These are phyloP conservation scores for Nicotiana rustica DNA, from an alignment of 305 asterid genomes.

Conservation along the genomic window DNA sequence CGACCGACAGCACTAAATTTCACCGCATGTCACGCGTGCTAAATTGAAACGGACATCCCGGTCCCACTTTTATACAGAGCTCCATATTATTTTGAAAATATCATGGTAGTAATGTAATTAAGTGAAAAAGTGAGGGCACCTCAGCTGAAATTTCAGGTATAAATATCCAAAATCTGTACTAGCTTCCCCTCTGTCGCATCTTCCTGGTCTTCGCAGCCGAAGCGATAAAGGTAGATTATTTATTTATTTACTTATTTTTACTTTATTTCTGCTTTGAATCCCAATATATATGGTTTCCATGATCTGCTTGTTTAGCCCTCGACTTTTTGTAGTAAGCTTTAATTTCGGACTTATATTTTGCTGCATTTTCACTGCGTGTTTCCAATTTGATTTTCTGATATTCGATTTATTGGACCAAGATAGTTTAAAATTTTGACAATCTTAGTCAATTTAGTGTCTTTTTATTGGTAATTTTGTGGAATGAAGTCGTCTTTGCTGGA, in stretches of 20 bases:
- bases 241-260: not conserved
- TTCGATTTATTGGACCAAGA: not conserved
- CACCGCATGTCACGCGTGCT: constrained; percentile 24
- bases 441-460: not conserved
- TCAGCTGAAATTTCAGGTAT: not conserved
- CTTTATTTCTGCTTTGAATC: constrained; percentile 11
- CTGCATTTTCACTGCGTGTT: not conserved
- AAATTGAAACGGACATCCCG: constrained; percentile 15
- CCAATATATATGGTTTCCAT: not conserved
- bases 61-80: not conserved
- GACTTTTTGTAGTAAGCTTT: not conserved
- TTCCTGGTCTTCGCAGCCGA: constrained; percentile 33
- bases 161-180: constrained; percentile 33
- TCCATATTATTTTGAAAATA: constrained; percentile 1
- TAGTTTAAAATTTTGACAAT: not conserved
- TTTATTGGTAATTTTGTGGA: not conserved
- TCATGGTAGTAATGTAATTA: constrained; percentile 28
- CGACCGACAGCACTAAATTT: constrained; percentile 20
- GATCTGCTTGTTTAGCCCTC: constrained; percentile 21
- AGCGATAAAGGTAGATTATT: constrained; percentile 18
- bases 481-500: not conserved
- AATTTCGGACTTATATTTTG: not conserved
- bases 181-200: constrained; percentile 32
- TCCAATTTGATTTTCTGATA: too few relatives aligned
- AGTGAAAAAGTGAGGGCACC: not conserved